Evolutionary conservation across 305 asterid genomes (phyloP).

Genomic region (Ruellia speciosa): DNA sequence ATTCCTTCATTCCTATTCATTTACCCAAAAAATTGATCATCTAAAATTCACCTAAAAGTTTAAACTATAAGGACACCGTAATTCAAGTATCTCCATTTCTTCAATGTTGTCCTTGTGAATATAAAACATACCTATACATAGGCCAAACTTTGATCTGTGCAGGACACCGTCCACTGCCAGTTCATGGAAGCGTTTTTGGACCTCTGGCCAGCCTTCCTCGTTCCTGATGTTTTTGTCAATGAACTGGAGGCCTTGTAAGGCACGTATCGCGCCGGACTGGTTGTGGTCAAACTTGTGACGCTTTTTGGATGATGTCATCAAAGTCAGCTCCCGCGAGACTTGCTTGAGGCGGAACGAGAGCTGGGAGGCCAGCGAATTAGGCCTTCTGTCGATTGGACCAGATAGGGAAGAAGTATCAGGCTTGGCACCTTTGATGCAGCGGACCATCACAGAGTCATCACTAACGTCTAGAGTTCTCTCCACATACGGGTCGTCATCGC

Average conservation of each 20-base stretch:
- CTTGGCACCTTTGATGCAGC: slow-evolving; percentile 10
- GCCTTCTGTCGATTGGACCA: slow-evolving; percentile 15
- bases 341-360: slow-evolving; percentile 23
- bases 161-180: slow-evolving; percentile 42
- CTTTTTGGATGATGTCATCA: slow-evolving; percentile 22
- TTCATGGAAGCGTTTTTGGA: slow-evolving; percentile 31
- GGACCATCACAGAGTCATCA: slow-evolving; percentile 25
- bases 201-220: slow-evolving; percentile 29
- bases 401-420: slow-evolving; percentile 14
- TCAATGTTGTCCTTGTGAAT: background rate
- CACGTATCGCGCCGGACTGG: slow-evolving; percentile 30
- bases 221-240: slow-evolving; percentile 23
- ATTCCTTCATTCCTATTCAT: slow-evolving; percentile 44
- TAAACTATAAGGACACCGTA: background rate
- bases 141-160: slow-evolving; percentile 41
- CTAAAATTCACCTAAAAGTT: background rate
- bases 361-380: slow-evolving; percentile 18
- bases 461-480: slow-evolving; percentile 28
- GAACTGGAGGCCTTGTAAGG: slow-evolving; percentile 30
- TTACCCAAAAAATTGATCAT: background rate
- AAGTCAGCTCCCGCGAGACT: slow-evolving; percentile 26
- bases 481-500: slow-evolving; percentile 21
- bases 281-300: slow-evolving; percentile 21
- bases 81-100: background rate
- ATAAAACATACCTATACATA: slow-evolving; percentile 47